Percentiles rank a stretch among this genome's conserved stretches.
These are phyloP conservation scores for Diaporthe destruens DNA, from an alignment of 2,329 filamentous ascomycete genomes.

Conservation along the genomic window DNA sequence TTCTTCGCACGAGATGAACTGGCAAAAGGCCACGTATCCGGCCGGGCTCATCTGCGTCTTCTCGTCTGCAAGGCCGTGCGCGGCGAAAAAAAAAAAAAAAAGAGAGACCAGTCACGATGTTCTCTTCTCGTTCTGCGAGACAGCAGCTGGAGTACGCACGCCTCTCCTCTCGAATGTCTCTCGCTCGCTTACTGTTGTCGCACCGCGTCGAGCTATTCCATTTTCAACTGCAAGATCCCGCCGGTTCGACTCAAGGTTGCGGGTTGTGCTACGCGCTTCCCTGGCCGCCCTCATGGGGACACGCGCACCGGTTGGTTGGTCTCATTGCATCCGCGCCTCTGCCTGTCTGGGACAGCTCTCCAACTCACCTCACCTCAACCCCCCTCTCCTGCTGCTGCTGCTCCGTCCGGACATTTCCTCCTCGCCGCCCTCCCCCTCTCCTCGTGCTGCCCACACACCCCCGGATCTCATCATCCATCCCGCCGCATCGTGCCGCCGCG, in stretches of 20 bases:
- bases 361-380: background rate
- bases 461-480: conserved; percentile 18
- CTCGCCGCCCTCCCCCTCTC: background rate
- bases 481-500: conserved; percentile 30
- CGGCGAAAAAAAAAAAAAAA: conserved; percentile 17
- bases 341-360: background rate
- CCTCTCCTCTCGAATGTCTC: conserved; percentile 24
- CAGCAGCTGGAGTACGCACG: conserved; percentile 14
- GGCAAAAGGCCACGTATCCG: conserved; percentile 26
- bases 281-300: conserved; percentile 11
- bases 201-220: conserved; percentile 33
- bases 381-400: background rate
- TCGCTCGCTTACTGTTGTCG: conserved; percentile 41
- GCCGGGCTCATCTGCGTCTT: background rate
- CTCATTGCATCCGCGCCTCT: background rate
- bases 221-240: conserved; percentile 27
- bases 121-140: conserved; percentile 1
- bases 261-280: conserved; percentile 32
- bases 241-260: conserved; percentile 34
- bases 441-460: conserved; percentile 13
- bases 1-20: background rate
- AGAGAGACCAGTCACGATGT: conserved; percentile 18
- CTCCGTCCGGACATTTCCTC: background rate
- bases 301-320: conserved; percentile 1
- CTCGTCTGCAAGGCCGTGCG: conserved; percentile 5